Evolutionary conservation across 2,329 filamentous ascomycete genomes (phyloP).

Genomic region (Fusarium tricinctum): DNA sequence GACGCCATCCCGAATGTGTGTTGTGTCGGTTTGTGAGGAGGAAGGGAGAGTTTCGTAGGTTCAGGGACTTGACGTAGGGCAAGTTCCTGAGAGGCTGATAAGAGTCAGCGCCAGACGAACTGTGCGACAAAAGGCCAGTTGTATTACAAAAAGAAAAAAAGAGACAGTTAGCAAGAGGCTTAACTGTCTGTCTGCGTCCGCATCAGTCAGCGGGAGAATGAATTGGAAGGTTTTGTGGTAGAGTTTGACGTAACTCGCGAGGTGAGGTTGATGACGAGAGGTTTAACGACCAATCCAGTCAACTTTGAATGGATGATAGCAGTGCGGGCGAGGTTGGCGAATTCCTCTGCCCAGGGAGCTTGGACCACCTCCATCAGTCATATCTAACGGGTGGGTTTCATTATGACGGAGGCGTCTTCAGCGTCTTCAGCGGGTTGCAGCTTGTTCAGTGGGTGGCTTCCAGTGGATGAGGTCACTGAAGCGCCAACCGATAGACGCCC

Average conservation of each 20-base stretch:
- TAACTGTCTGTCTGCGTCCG: constrained; percentile 43
- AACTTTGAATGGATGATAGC: constrained; percentile 45
- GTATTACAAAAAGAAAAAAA: constrained; percentile 16
- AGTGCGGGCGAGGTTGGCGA: constrained; percentile 48
- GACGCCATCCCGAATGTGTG: constrained; percentile 58
- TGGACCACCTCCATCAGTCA: constrained; percentile 46
- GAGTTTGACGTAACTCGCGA: constrained; percentile 11
- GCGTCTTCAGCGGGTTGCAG: constrained; percentile 25
- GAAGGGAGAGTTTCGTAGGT: constrained; percentile 19
- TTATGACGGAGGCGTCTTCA: constrained; percentile 32
- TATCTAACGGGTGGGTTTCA: constrained; percentile 19
- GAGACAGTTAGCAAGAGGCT: constrained; percentile 40
- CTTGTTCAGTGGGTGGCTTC: constrained; percentile 38
- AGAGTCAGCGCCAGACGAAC: constrained; percentile 30
- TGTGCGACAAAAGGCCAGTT: constrained; percentile 15
- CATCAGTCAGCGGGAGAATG: constrained; percentile 42
- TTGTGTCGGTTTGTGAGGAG: constrained; percentile 25
- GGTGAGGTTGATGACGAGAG: constrained; percentile 45
- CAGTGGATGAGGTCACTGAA: constrained; percentile 48
- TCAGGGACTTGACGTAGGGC: constrained; percentile 42
- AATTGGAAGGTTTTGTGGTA: constrained; percentile 16
- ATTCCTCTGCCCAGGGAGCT: constrained; percentile 42
- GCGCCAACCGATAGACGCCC: constrained; percentile 18
- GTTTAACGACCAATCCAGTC: constrained; percentile 44
- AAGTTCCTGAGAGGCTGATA: constrained; percentile 43